Evolutionary conservation across 2,329 filamentous ascomycete genomes (phyloP).

Genomic region (Didymella pomorum): DNA sequence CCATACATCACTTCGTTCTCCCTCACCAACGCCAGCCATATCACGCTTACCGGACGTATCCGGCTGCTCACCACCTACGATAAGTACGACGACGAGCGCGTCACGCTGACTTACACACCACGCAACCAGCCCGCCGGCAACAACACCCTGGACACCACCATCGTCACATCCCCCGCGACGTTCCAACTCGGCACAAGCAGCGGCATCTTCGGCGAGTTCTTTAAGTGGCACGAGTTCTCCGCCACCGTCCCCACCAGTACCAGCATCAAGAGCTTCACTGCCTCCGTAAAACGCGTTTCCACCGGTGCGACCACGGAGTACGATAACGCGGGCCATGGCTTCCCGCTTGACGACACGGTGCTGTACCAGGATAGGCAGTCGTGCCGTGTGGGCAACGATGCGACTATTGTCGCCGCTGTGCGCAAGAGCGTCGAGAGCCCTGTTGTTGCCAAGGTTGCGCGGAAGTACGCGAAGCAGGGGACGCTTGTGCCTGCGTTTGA

Average conservation of each 20-base stretch:
- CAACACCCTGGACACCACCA: conserved; percentile 12
- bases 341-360: conserved; percentile 7
- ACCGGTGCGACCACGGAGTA: conserved; percentile 7
- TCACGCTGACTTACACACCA: conserved; percentile 11
- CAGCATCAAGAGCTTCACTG: conserved; percentile 14
- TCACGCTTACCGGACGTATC: conserved; percentile 28
- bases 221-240: conserved; percentile 21
- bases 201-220: conserved; percentile 15
- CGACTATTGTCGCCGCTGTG: conserved; percentile 14
- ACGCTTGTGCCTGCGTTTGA: conserved; percentile 8
- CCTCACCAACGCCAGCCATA: conserved; percentile 19
- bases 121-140: conserved; percentile 1
- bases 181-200: conserved; percentile 2
- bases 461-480: conserved; percentile 9
- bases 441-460: conserved; percentile 8
- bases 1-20: conserved; percentile 28
- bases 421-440: conserved; percentile 6
- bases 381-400: conserved; percentile 5
- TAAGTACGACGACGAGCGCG: conserved; percentile 6
- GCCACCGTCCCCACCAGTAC: conserved; percentile 3
- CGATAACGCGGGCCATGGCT: conserved; percentile 15
- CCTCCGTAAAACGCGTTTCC: conserved; percentile 7
- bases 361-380: conserved; percentile 14
- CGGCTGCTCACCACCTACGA: conserved; percentile 25
- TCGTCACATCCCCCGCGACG: not conserved